phyloP scores from a whole-genome alignment of 495 filamentous ascomycete genomes.

The Penicillium parvum region DNA sequence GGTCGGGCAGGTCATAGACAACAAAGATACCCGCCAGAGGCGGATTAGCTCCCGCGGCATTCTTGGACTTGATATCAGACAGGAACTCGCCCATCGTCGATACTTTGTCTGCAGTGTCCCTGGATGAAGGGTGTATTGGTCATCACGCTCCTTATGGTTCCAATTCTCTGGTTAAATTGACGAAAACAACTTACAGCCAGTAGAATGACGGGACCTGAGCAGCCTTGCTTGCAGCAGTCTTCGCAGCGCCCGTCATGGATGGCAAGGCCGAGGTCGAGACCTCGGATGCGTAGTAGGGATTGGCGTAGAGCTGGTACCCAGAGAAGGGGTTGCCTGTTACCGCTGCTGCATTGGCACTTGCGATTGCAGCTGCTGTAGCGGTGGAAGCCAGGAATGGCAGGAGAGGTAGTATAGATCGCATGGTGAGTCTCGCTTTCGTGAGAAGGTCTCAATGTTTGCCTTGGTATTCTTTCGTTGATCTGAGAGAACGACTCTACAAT shows the following conservation, averaged over 20 bases:
- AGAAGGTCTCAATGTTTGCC: background rate
- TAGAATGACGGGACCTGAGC: conserved; percentile 65
- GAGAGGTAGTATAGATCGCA: conserved; percentile 9
- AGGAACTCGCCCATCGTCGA: conserved; percentile 54
- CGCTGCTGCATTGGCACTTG: conserved; percentile 7
- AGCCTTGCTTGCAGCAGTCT: conserved; percentile 42
- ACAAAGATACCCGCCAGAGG: conserved; percentile 54
- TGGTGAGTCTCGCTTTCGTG: conserved; percentile 1
- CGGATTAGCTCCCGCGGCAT: conserved; percentile 49
- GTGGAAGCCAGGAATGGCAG: conserved; percentile 9
- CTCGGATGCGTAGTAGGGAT: conserved; percentile 56
- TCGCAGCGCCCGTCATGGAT: conserved; percentile 37
- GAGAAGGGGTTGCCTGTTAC: conserved; percentile 50
- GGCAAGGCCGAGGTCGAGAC: conserved; percentile 49
- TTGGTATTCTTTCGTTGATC: background rate
- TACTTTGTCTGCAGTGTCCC: conserved; percentile 57
- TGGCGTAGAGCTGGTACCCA: conserved; percentile 52
- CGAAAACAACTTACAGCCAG: conserved; percentile 54
- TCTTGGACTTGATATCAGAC: conserved; percentile 49
- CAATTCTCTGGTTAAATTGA: background rate
- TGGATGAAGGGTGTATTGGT: conserved; percentile 6
- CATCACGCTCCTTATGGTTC: background rate
- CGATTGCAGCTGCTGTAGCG: conserved; percentile 10
- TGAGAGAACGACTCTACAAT: background rate
- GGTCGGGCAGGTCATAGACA: conserved; percentile 73